Conservation (phyloP, 352 stramenopile species). For the Globisporangium mamillatum region DNA sequence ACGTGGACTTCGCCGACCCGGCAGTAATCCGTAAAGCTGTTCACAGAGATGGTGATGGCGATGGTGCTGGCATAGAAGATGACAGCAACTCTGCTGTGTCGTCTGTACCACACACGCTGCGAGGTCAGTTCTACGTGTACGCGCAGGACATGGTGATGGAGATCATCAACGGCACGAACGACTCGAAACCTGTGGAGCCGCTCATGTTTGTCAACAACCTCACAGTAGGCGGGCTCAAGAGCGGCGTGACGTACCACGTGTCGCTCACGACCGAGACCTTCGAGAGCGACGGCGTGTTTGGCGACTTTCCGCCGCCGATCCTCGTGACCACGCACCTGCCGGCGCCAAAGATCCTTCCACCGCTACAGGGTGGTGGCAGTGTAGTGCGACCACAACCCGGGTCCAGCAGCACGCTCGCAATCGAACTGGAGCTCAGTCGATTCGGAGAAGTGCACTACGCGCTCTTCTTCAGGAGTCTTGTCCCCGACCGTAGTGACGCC, state of each 20-base stretch:
- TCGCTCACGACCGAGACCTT: constrained; percentile 75
- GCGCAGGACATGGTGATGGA: constrained; percentile 52
- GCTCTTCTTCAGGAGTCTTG: constrained; percentile 62
- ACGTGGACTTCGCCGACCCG: constrained; percentile 78
- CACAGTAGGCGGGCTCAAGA: constrained; percentile 39
- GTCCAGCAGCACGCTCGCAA: constrained; percentile 45
- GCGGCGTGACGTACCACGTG: constrained; percentile 63
- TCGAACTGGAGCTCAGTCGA: constrained; percentile 51
- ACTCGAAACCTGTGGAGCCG: constrained; percentile 56
- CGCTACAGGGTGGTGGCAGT: not conserved
- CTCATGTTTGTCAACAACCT: constrained; percentile 56
- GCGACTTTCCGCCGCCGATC: constrained; percentile 66
- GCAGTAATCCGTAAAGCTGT: constrained; percentile 33
- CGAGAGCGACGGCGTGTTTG: constrained; percentile 61
- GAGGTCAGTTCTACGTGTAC: constrained; percentile 42
- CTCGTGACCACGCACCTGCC: constrained; percentile 58
- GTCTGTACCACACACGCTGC: constrained; percentile 35
- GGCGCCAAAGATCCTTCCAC: constrained; percentile 36
- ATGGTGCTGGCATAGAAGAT: not conserved
- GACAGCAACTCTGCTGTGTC: not conserved
- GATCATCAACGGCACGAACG: constrained; percentile 72
- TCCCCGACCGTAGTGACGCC: constrained; percentile 29
- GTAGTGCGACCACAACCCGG: constrained; percentile 33
- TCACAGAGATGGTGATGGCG: not conserved
- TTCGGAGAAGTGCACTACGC: constrained; percentile 78